Evolutionary conservation across 2,329 filamentous ascomycete species (phyloP), one percentile per base, ranked within the genome.

Genomic region (Epichloe elymi): DNA sequence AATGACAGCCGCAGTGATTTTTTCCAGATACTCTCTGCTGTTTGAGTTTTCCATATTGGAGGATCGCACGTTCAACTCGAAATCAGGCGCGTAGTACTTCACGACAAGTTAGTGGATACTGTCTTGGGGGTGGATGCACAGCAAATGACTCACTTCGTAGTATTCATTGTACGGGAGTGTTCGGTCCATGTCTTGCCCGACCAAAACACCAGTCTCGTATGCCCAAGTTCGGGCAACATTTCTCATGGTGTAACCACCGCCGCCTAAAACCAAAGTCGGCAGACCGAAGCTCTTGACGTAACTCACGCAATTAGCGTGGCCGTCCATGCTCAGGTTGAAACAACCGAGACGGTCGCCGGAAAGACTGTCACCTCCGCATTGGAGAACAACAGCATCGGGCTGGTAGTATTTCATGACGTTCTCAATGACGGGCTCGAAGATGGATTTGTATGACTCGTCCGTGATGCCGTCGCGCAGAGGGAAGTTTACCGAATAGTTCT

Each of bases 211-310:
- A 1, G 93, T 98, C 70, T 98, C 93, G 65, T 91, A 95, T 6
- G 90, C 90, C 93, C 93, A 98, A 5, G 91, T 93, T 47, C 93
- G 86, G 17, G 93, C 91, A 11, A 98, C 93, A 58, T 98, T 98
- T 56, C 93, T 85, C 68, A 95, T 94, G 1, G 93, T 98, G 70
- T 98, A 98, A 46, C 93, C 93, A 56, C 93, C 93, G 15, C 93
- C 93, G 35, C 93, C 93, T 17, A 98, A 81, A 19, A 98, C 85
- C n/a, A 98, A 77, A 2, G 94, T 83, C 0, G 93, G 93, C 10
- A 93, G 74, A 33, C 81, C 78, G 65, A 91, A 90, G 55, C 79
- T 83, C 69, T 95, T 96, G 58, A 95, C 88, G 60, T 85, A 97
- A 57, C 84, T 85, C 58, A 97, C 88, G 65, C 93, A 98, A 67